Evolutionary conservation across 306 rosid species (phyloP).

Genomic region (Canavalia gladiata): DNA sequence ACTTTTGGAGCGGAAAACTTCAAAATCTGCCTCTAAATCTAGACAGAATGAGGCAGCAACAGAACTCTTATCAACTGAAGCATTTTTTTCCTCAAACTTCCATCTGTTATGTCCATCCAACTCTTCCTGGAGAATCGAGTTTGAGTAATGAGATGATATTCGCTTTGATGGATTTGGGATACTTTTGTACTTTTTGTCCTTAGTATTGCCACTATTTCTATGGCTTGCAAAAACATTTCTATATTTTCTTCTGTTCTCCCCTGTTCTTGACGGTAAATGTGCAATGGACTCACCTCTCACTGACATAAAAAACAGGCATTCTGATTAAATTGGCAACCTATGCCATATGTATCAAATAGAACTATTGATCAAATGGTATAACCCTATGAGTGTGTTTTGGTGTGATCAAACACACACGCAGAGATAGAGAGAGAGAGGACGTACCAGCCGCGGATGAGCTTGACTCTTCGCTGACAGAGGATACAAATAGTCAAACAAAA

Average conservation of each 20-base stretch:
- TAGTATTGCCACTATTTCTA: conserved; percentile 46
- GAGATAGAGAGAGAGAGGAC: neutral
- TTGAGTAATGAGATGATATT: conserved; percentile 59
- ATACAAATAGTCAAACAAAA: conserved; percentile 43
- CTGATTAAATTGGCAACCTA: conserved; percentile 26
- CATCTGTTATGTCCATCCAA: conserved; percentile 52
- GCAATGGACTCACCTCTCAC: conserved; percentile 63
- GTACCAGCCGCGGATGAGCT: conserved; percentile 85
- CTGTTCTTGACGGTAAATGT: conserved; percentile 55
- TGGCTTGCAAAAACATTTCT: conserved; percentile 56
- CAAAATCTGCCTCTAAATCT: conserved; percentile 57
- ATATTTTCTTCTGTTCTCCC: conserved; percentile 58
- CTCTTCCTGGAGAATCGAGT: conserved; percentile 57
- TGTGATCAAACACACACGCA: neutral
- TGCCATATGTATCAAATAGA: conserved; percentile 12
- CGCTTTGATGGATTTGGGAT: conserved; percentile 54
- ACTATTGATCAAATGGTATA: conserved; percentile 1
- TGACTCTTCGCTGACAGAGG: conserved; percentile 81
- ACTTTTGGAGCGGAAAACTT: conserved; percentile 53
- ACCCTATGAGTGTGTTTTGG: neutral
- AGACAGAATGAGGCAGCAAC: conserved; percentile 55
- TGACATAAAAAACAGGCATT: conserved; percentile 52
- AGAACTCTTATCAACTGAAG: conserved; percentile 54
- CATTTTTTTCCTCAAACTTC: conserved; percentile 62
- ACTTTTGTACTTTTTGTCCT: conserved; percentile 51